Conservation (phyloP, 2,329 filamentous ascomycete species). For the Colletotrichum cordylinicola region DNA sequence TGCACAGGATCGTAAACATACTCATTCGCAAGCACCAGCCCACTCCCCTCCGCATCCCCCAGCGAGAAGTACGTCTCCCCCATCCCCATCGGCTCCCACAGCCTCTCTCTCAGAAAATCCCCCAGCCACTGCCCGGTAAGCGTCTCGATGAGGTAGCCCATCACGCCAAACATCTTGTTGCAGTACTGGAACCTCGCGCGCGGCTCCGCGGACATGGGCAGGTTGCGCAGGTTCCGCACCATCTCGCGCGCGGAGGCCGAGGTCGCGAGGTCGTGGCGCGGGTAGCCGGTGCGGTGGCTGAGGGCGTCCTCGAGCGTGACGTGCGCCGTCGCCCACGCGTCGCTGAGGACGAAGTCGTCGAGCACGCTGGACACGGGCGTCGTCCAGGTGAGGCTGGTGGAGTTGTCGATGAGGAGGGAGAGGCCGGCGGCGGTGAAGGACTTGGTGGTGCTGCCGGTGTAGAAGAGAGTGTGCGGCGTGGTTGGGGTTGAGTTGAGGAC, state of each 20-base stretch:
- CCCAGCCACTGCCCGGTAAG: slow-evolving; percentile 42
- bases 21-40: slow-evolving; percentile 42
- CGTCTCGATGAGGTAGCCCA: slow-evolving; percentile 51
- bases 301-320: slow-evolving; percentile 61
- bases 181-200: slow-evolving; percentile 52
- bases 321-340: slow-evolving; percentile 50
- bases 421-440: slow-evolving; percentile 56
- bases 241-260: slow-evolving; percentile 37
- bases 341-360: slow-evolving; percentile 56
- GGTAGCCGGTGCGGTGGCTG: slow-evolving; percentile 56
- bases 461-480: slow-evolving; percentile 57
- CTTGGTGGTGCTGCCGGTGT: slow-evolving; percentile 62
- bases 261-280: slow-evolving; percentile 42
- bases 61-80: slow-evolving; percentile 41
- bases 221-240: slow-evolving; percentile 48
- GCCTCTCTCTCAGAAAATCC: slow-evolving; percentile 41
- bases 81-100: slow-evolving; percentile 56
- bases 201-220: slow-evolving; percentile 49
- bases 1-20: slow-evolving; percentile 43
- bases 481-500: slow-evolving; percentile 38
- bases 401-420: slow-evolving; percentile 52
- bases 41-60: slow-evolving; percentile 28
- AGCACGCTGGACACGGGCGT: slow-evolving; percentile 53
- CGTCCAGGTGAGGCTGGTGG: slow-evolving; percentile 44
- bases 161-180: slow-evolving; percentile 55